Conservation (phyloP, 148 eudicot species). For the Rhododendron williamsianum region DNA sequence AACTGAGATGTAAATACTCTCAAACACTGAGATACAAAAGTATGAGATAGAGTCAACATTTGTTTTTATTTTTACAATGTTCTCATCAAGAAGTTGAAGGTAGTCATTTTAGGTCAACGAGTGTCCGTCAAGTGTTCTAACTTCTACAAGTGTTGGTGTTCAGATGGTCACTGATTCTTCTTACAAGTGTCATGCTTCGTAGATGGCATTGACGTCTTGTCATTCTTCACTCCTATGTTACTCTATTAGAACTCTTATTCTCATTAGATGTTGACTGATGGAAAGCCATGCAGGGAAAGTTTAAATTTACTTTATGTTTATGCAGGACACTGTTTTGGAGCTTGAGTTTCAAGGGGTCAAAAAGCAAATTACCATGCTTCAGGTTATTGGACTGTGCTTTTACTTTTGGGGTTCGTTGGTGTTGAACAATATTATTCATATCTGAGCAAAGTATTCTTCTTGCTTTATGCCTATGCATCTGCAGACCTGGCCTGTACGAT, state of each 20-base stretch:
- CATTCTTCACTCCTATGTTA: background rate
- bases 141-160: background rate
- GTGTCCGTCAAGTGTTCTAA: background rate
- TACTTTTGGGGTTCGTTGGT: slow-evolving; percentile 2
- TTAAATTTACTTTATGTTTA: slow-evolving; percentile 3
- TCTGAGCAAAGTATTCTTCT: slow-evolving; percentile 7
- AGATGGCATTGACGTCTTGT: background rate
- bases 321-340: slow-evolving; percentile 95
- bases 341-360: slow-evolving; percentile 98
- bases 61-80: background rate
- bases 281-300: background rate
- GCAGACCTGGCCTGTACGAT: slow-evolving; percentile 98
- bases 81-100: background rate
- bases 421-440: background rate
- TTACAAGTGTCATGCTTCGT: background rate
- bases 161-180: background rate
- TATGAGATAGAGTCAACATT: background rate
- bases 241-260: background rate
- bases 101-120: background rate
- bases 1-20: too few relatives aligned
- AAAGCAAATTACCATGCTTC: slow-evolving; percentile 91
- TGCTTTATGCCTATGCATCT: slow-evolving; percentile 14
- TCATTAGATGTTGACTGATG: background rate
- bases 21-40: background rate
- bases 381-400: slow-evolving; percentile 41